Evolutionary conservation across 2,329 filamentous ascomycete genomes (phyloP), one percentile per base, ranked within the genome.

Genomic region (Bipolaris gigantea): DNA sequence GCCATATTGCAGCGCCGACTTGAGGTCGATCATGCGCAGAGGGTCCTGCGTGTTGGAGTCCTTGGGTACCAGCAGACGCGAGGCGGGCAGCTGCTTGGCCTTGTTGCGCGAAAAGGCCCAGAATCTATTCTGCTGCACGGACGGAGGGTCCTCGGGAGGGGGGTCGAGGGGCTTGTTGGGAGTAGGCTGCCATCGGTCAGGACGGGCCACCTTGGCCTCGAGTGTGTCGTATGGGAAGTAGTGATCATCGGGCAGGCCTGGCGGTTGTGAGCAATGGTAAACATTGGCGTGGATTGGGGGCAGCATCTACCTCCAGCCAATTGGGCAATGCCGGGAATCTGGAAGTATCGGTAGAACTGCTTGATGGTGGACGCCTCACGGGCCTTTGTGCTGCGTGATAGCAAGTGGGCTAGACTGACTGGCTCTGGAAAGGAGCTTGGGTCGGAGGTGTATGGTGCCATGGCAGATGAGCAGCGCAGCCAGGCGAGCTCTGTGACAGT

Each of bases 191-290:
- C 89, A 94, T 73, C 92, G 84, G 60, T 88, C 80, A 7, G 90
- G 87, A 57, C 84, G 83, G 30, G 90, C 90, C 57, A 88, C 85
- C 61, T 88, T 86, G 36, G 92, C 90, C 75, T 96, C 90, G 59
- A 97, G 85, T 0, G 91, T 94, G 66, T 97, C 92, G 75, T 89
- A 96, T 8, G 92, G 92, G 69, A 97, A 97, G 76, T 90, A 90
- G 53, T 83, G 83, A 35, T 87, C 80, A 73, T 94, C 88, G 15
- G 92, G 92, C 19, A 96, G 83, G 56, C 90, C 90, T 92, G 59
- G 6, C 27, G 18, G 44, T 15, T 16, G 54, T 67, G 41, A 69
- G 67, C 53, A 53, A 47, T 25, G 21, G n/a, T 19, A 35, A 30
- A 19, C 30, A 35, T 21, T 2, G 23, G 10, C 36, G 7, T 15